These are phyloP conservation scores for Botryotinia calthae DNA, from an alignment of 2,329 filamentous ascomycete species.

Conservation along the genomic window DNA sequence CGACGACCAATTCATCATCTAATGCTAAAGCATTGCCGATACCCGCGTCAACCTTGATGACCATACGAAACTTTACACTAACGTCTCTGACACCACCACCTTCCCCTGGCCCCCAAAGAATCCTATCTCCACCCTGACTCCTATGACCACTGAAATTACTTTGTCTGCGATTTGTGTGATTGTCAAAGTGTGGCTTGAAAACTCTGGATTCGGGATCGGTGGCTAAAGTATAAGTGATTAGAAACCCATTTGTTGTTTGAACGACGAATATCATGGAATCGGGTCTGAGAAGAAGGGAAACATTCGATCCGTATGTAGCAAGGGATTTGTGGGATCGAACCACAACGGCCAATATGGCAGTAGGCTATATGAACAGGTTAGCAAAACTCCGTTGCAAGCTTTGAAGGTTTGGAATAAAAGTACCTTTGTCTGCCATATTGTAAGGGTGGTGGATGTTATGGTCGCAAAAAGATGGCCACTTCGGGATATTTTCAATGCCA, in stretches of 20 bases:
- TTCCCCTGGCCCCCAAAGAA: slow-evolving; percentile 75
- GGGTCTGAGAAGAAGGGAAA: slow-evolving; percentile 79
- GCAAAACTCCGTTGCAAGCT: slow-evolving; percentile 2
- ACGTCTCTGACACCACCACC: slow-evolving; percentile 79
- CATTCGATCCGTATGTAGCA: slow-evolving; percentile 79
- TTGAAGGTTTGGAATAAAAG: slow-evolving; percentile 29
- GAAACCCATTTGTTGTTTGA: slow-evolving; percentile 78
- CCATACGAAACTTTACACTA: slow-evolving; percentile 91
- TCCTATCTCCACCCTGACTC: slow-evolving; percentile 52
- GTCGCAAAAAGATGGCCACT: slow-evolving; percentile 83
- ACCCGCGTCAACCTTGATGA: slow-evolving; percentile 95
- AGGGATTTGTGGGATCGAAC: slow-evolving; percentile 79
- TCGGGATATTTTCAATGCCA: slow-evolving; percentile 74
- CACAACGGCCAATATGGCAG: slow-evolving; percentile 81
- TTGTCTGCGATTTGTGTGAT: slow-evolving; percentile 61
- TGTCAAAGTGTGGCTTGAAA: slow-evolving; percentile 78
- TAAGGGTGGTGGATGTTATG: slow-evolving; percentile 79
- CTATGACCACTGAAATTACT: slow-evolving; percentile 57
- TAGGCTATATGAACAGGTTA: slow-evolving; percentile 58
- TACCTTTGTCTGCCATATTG: slow-evolving; percentile 96
- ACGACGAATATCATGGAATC: slow-evolving; percentile 91
- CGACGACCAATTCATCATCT: slow-evolving; percentile 89
- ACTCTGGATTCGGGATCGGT: slow-evolving; percentile 79
- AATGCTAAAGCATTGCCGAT: slow-evolving; percentile 84
- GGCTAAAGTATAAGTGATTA: slow-evolving; percentile 92